Evolutionary conservation across 75 land plant genomes (phyloP), one percentile per base, ranked within the genome.

Genomic region (Ceratopteris richardii): DNA sequence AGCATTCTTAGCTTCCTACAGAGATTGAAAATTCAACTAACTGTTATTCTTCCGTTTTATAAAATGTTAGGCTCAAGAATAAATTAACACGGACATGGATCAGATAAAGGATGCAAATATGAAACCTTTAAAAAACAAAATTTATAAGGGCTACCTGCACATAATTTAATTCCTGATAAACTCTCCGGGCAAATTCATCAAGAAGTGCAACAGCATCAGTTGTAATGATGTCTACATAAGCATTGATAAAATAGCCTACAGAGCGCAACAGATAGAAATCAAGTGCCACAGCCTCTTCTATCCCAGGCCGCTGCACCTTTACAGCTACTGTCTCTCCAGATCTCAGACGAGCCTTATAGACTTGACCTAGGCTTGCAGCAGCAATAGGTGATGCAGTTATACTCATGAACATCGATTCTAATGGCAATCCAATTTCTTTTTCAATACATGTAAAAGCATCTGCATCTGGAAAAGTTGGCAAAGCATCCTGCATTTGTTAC

Each of bases 101-200:
- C n/a, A n/a, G n/a, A n/a, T n/a, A n/a, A n/a, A n/a, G n/a, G n/a
- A n/a, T n/a, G n/a, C n/a, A n/a, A n/a, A n/a, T n/a, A n/a, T n/a
- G n/a, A n/a, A n/a, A n/a, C n/a, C n/a, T n/a, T n/a, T n/a, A n/a
- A n/a, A n/a, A n/a, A n/a, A n/a, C n/a, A n/a, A n/a, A n/a, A 33
- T 33, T 33, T 33, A 33, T 4, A 33, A 33, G 37, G 37, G 37
- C n/a, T 33, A 93, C 98, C 96, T 94, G 98, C 25, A 94, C 98
- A 65, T 94, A 94, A 66, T 94, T 94, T 43, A 94, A 91, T 72
- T 94, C 98, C 62, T 94, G 98, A 62, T 79, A 94, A 44, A 94
- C 98, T 77, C 98, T 78, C 51, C 85, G 25, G 48, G 96, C 98
- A 86, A 94, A 94, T 66, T 94, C 98, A 73, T 94, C 98, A 56